Evolutionary conservation across 2,329 filamentous ascomycete genomes (phyloP).

Genomic region (Botrytis elliptica): DNA sequence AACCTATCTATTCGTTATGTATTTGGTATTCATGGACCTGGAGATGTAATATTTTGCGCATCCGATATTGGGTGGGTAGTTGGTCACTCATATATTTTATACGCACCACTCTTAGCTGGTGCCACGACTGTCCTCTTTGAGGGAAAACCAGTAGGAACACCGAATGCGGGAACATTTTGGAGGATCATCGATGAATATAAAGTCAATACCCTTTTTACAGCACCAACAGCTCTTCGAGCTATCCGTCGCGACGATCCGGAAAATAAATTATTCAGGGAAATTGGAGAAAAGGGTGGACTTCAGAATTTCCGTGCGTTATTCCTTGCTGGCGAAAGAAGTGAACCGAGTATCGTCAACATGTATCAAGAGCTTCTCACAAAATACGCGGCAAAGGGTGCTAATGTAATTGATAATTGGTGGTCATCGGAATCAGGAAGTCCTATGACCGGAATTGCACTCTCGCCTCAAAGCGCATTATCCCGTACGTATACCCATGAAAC

Average conservation of each 20-base stretch:
- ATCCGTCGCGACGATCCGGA: slow-evolving; percentile 84
- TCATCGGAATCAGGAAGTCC: slow-evolving; percentile 69
- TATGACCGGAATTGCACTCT: slow-evolving; percentile 63
- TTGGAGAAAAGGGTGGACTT: slow-evolving; percentile 69
- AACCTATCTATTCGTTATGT: slow-evolving; percentile 79
- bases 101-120: slow-evolving; percentile 80
- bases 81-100: slow-evolving; percentile 83
- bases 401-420: slow-evolving; percentile 73
- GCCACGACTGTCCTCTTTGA: slow-evolving; percentile 87
- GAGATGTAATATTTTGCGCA: slow-evolving; percentile 69
- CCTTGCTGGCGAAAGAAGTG: slow-evolving; percentile 84
- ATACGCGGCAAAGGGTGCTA: slow-evolving; percentile 62
- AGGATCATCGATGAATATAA: slow-evolving; percentile 80
- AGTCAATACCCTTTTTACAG: slow-evolving; percentile 81
- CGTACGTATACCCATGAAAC: slow-evolving; percentile 42
- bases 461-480: slow-evolving; percentile 59
- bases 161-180: slow-evolving; percentile 87
- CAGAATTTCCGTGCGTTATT: slow-evolving; percentile 72
- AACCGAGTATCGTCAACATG: slow-evolving; percentile 78
- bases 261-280: slow-evolving; percentile 60
- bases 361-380: slow-evolving; percentile 72
- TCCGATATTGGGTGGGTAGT: slow-evolving; percentile 94
- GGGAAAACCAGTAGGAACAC: slow-evolving; percentile 90
- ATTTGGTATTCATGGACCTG: slow-evolving; percentile 78
- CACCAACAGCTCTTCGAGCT: slow-evolving; percentile 81